Evolutionary conservation across 805 yeast genomes (phyloP).

Genomic region (Lipomyces lipofer): DNA sequence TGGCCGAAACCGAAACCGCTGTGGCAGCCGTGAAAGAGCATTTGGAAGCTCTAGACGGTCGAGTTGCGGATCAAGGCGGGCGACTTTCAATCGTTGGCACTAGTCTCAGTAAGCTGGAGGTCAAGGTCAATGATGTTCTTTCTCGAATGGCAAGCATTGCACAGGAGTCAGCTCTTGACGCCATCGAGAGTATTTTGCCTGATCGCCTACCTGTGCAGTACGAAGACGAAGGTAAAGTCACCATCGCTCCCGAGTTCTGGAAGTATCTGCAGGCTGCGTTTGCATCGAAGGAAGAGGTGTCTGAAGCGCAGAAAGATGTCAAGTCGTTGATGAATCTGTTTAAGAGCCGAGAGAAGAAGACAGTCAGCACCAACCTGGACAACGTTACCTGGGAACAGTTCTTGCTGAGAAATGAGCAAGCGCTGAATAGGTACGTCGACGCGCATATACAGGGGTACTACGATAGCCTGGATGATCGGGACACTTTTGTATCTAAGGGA

Average conservation of each 20-base stretch:
- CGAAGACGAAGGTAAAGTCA: constrained; percentile 14
- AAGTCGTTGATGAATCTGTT: neutral
- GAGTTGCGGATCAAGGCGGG: neutral
- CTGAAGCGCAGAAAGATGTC: neutral
- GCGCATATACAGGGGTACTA: constrained; percentile 13
- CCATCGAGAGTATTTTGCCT: constrained; percentile 21
- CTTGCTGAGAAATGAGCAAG: constrained; percentile 13
- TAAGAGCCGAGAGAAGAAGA: neutral
- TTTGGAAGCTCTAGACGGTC: neutral
- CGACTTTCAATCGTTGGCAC: neutral
- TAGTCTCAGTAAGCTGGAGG: neutral
- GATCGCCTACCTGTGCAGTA: constrained; percentile 18
- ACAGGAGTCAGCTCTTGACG: constrained; percentile 17
- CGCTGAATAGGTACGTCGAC: constrained; percentile 12
- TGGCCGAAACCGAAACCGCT: neutral
- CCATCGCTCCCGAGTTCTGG: constrained; percentile 26
- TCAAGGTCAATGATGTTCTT: constrained; percentile 1
- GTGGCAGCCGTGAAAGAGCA: neutral
- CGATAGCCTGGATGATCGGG: constrained; percentile 12
- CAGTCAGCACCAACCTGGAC: neutral
- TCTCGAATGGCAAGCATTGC: constrained; percentile 6
- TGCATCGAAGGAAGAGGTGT: constrained; percentile 9
- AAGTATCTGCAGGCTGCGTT: constrained; percentile 22
- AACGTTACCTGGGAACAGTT: constrained; percentile 26
- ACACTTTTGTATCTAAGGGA: constrained; percentile 17